Evolutionary conservation across 108 stramenopile species (phyloP), one percentile per base, ranked within the genome.

Genomic region (Mediolabrus comicus): DNA sequence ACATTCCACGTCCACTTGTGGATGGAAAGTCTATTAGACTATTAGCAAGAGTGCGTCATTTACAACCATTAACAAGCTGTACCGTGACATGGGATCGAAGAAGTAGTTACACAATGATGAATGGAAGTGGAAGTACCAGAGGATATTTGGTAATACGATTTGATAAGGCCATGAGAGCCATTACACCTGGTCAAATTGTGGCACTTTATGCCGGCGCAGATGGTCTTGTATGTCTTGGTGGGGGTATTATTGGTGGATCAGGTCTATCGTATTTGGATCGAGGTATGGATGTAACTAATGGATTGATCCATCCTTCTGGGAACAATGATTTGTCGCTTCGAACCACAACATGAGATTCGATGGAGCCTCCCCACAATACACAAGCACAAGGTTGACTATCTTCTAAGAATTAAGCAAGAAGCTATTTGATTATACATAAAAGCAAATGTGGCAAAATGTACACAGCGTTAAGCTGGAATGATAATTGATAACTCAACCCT

Each of bases 201-300:
- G 87, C 80, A 17, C 34, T 94, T 34, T 94, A 94, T 65, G 79
- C 81, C 3, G 87, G 85, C 10, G 27, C 30, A 7, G 71, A 76
- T 58, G 89, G 89, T 35, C 55, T 91, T 46, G 67, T 94, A 14
- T 94, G 93, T 74, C 75, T 94, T 16, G 93, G 93, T 22, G 93
- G 93, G 28, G 93, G 93, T 8, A 68, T 79, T 3, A 91, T 94
- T 38, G 34, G 36, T 16, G 24, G 61, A 3, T 53, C 69, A 32
- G 88, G 88, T 17, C 53, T 65, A 4, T 79, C 81, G 3, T 89
- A 78, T 34, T 60, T 78, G 59, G 87, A 91, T 22, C 61, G 74
- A 24, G 80, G 84, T 4, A 30, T 77, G 22, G 63, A 74, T 31
- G 22, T 81, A 33, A 43, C 59, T 69, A 39, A 59, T 39, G 30